phyloP scores from a whole-genome alignment of 2,329 filamentous ascomycete species.

The Lachnellula arida region DNA sequence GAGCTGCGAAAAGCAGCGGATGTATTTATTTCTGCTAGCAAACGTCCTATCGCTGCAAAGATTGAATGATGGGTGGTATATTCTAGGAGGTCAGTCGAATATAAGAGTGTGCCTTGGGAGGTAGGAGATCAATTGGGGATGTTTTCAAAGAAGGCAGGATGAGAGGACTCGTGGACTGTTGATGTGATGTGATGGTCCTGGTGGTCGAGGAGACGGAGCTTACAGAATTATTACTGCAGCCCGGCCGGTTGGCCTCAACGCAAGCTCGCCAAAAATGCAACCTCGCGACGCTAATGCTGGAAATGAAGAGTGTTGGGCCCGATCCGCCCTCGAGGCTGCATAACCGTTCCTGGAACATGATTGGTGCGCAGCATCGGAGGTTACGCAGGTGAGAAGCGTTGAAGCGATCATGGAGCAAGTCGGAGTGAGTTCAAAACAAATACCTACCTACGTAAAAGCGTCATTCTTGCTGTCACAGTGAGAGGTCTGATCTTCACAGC shows the following conservation, averaged over 20 bases:
- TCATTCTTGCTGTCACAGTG: too few relatives aligned
- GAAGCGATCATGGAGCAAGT: not conserved
- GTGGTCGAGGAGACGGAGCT: too few relatives aligned
- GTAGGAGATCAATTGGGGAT: conserved; percentile 6
- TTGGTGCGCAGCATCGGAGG: not conserved
- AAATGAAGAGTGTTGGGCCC: not conserved
- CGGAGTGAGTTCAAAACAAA: not conserved
- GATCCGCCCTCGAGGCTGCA: not conserved
- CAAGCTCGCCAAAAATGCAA: not conserved
- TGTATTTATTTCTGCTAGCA: conserved; percentile 7
- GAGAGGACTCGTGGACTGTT: not conserved
- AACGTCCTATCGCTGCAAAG: not conserved
- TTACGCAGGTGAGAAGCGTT: conserved; percentile 1
- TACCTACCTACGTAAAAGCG: too few relatives aligned
- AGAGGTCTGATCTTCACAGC: too few relatives aligned
- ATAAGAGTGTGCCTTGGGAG: not conserved
- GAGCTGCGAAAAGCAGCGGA: conserved; percentile 17
- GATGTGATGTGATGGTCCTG: too few relatives aligned
- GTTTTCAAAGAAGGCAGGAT: not conserved
- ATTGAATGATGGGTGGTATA: not conserved
- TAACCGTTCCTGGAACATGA: not conserved
- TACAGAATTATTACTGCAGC: too few relatives aligned
- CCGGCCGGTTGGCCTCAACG: not conserved
- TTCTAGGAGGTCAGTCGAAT: not conserved
- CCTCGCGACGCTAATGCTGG: not conserved